Percentiles rank a stretch among this genome's conserved stretches.
phyloP scores from a whole-genome alignment of 441 rosid genomes.

The Gossypium schwendimanii region DNA sequence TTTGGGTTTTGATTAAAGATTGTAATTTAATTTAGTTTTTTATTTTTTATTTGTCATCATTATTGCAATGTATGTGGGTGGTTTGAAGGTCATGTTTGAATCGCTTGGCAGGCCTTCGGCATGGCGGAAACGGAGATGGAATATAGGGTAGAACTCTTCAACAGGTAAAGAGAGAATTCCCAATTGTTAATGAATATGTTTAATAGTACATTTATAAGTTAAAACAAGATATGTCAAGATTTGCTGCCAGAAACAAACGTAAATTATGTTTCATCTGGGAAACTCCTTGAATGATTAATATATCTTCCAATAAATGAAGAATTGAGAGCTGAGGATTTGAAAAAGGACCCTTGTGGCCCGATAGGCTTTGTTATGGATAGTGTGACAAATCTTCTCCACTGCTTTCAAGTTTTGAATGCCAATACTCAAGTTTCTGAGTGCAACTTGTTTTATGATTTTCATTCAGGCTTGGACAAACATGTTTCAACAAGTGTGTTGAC shows the following conservation, averaged over 20 bases:
- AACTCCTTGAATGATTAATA: background rate
- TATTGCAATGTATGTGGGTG: background rate
- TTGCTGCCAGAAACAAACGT: background rate
- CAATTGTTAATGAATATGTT: background rate
- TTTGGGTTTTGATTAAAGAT: slow-evolving; percentile 9
- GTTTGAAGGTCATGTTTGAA: slow-evolving; percentile 4
- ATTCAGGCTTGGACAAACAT: slow-evolving; percentile 81
- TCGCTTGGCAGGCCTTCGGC: slow-evolving; percentile 56
- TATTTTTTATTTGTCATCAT: background rate
- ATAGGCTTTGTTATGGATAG: background rate
- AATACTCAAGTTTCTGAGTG: slow-evolving; percentile 6
- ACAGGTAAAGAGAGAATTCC: slow-evolving; percentile 44
- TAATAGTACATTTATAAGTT: background rate
- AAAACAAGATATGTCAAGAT: background rate
- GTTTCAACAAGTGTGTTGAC: slow-evolving; percentile 88
- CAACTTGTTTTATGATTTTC: slow-evolving; percentile 6
- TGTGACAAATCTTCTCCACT: background rate
- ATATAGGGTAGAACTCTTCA: slow-evolving; percentile 83
- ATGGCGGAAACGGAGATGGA: slow-evolving; percentile 96
- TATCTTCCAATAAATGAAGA: background rate
- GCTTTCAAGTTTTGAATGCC: background rate
- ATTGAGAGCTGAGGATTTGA: background rate
- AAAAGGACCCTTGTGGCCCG: background rate
- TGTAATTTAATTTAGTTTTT: background rate
- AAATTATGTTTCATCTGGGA: background rate